phyloP scores from a whole-genome alignment of 192 early-diverging fungal species.

The Cladochytrium replicatum region DNA sequence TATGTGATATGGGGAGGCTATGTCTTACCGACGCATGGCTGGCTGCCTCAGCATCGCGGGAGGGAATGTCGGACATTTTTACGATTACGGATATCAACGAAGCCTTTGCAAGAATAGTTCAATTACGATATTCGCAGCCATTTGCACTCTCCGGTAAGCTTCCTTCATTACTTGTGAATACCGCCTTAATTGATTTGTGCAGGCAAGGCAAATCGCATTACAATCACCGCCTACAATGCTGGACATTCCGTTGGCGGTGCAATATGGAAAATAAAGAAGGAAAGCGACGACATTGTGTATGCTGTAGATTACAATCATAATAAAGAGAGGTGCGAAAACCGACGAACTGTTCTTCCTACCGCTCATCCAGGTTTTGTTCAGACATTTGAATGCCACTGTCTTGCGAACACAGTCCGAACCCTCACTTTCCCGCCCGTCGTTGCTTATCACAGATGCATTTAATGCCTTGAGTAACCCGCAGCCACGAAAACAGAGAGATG shows the following conservation, averaged over 20 bases:
- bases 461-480: slow-evolving; percentile 61
- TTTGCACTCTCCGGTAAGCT: slow-evolving; percentile 49
- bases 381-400: slow-evolving; percentile 70
- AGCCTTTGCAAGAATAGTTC: slow-evolving; percentile 71
- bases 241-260: slow-evolving; percentile 95
- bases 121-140: slow-evolving; percentile 83
- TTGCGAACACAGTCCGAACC: slow-evolving; percentile 39
- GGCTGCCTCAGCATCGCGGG: slow-evolving; percentile 52
- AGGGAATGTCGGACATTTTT: slow-evolving; percentile 67
- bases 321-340: slow-evolving; percentile 62
- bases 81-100: slow-evolving; percentile 68
- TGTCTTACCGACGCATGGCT: slow-evolving; percentile 73
- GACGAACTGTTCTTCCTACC: neutral
- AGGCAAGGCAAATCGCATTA: slow-evolving; percentile 74
- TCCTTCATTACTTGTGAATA: neutral
- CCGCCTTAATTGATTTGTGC: neutral
- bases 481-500: slow-evolving; percentile 62
- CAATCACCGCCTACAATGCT: slow-evolving; percentile 81
- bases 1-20: slow-evolving; percentile 81
- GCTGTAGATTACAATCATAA: slow-evolving; percentile 94
- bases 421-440: slow-evolving; percentile 67
- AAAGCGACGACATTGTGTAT: slow-evolving; percentile 87
- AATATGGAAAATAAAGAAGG: slow-evolving; percentile 93
- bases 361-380: slow-evolving; percentile 20
- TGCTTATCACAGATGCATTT: slow-evolving; percentile 88